Evolutionary conservation across 495 filamentous ascomycete species (phyloP).

Genomic region (Antarctomyces pellizariae): DNA sequence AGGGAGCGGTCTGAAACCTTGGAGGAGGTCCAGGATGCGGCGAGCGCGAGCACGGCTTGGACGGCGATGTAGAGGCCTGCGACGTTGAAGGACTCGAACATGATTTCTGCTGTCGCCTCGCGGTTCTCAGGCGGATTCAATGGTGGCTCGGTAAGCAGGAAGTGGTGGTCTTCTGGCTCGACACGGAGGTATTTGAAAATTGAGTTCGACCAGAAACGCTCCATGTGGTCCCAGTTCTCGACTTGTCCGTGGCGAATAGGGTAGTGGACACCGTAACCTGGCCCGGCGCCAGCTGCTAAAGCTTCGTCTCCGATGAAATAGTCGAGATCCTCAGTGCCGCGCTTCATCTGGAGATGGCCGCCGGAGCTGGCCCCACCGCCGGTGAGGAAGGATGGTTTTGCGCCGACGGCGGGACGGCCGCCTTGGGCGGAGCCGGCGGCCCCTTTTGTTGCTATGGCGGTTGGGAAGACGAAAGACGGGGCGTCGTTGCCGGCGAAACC

Average conservation of each 20-base stretch:
- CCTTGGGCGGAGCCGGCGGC: slow-evolving; percentile 44
- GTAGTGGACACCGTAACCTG: slow-evolving; percentile 89
- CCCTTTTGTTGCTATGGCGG: slow-evolving; percentile 90
- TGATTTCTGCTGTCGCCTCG: slow-evolving; percentile 97
- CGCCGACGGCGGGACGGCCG: slow-evolving; percentile 67
- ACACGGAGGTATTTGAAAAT: slow-evolving; percentile 98
- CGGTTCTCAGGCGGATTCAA: slow-evolving; percentile 96
- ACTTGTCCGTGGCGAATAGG: slow-evolving; percentile 94
- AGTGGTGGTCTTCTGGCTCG: slow-evolving; percentile 95
- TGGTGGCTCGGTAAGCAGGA: slow-evolving; percentile 90
- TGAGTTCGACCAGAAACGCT: slow-evolving; percentile 97
- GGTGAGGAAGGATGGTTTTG: slow-evolving; percentile 88
- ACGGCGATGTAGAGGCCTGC: slow-evolving; percentile 97
- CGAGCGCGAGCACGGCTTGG: slow-evolving; percentile 86
- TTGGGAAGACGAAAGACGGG: slow-evolving; percentile 96
- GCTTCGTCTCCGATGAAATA: slow-evolving; percentile 99
- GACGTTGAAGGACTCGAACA: slow-evolving; percentile 99
- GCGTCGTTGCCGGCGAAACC: slow-evolving; percentile 98
- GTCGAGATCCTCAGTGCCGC: slow-evolving; percentile 91
- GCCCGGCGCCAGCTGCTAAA: slow-evolving; percentile 56
- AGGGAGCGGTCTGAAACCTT: slow-evolving; percentile 95
- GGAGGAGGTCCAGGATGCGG: slow-evolving; percentile 92
- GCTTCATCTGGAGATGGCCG: slow-evolving; percentile 70
- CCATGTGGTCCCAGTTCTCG: slow-evolving; percentile 99
- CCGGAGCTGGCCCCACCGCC: slow-evolving; percentile 61